Evolutionary conservation across 1,284 basidiomycete species (phyloP).

Genomic region (Ganoderma lingzhi): DNA sequence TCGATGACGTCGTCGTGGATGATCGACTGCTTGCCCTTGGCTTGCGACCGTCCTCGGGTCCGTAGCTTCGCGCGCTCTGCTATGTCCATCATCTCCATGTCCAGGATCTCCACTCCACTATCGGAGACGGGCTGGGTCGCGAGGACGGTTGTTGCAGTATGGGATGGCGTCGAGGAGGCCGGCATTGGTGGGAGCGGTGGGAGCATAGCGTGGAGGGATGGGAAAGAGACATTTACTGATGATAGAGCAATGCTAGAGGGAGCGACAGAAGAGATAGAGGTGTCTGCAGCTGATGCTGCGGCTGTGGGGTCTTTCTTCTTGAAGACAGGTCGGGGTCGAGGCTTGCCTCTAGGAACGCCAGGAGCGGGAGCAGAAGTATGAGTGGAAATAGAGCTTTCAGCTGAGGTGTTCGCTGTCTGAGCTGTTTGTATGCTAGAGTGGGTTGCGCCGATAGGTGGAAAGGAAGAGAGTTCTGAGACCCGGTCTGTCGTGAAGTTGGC

Average conservation of each 20-base stretch:
- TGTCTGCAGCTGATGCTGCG: slow-evolving; percentile 1
- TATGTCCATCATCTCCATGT: slow-evolving; percentile 40
- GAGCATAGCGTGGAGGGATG: background rate
- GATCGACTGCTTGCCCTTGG: slow-evolving; percentile 21
- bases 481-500: slow-evolving; percentile 23
- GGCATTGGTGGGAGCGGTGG: slow-evolving; percentile 12
- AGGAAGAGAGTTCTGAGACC: slow-evolving; percentile 27
- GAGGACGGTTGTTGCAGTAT: slow-evolving; percentile 14
- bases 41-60: slow-evolving; percentile 41
- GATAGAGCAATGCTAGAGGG: slow-evolving; percentile 21
- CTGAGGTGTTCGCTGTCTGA: background rate
- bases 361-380: slow-evolving; percentile 15
- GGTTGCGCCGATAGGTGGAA: slow-evolving; percentile 5
- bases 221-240: background rate
- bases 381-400: slow-evolving; percentile 24
- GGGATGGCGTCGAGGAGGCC: slow-evolving; percentile 13
- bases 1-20: slow-evolving; percentile 40
- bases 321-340: slow-evolving; percentile 37
- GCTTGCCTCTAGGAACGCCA: slow-evolving; percentile 12
- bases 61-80: slow-evolving; percentile 57
- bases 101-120: slow-evolving; percentile 24
- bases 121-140: slow-evolving; percentile 18
- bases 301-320: slow-evolving; percentile 21
- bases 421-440: slow-evolving; percentile 18
- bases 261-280: slow-evolving; percentile 22